Evolutionary conservation across 208 protist species (phyloP).

Genomic region (Vickermania ingenoplastis): DNA sequence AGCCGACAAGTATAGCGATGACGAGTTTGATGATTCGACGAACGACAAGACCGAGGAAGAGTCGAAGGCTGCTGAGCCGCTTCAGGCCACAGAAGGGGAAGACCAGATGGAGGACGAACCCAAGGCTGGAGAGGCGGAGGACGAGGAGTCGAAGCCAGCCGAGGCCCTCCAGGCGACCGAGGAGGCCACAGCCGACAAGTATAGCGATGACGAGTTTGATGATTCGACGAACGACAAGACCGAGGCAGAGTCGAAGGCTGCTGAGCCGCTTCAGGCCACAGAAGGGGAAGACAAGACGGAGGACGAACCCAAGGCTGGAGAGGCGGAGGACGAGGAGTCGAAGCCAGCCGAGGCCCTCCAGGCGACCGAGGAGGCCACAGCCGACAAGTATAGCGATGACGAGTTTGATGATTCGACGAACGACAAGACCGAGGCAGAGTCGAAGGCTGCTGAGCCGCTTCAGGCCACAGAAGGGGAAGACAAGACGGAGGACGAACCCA

Average conservation of each 20-base stretch:
- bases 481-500: not conserved
- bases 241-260: not conserved
- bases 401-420: not conserved
- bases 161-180: too few relatives aligned
- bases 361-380: not conserved
- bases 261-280: not conserved
- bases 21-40: not conserved
- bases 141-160: too few relatives aligned
- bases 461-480: not conserved
- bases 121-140: too few relatives aligned
- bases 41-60: not conserved
- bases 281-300: constrained; percentile 2
- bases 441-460: not conserved
- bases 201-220: constrained; percentile 6
- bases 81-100: not conserved
- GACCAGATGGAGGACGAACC: not conserved
- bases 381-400: not conserved
- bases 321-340: too few relatives aligned
- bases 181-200: constrained; percentile 2
- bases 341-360: too few relatives aligned
- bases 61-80: not conserved
- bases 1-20: not conserved
- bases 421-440: not conserved
- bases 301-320: too few relatives aligned
- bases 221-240: not conserved